A percentile compares a stretch with the other conserved stretches of the same genome.
Evolutionary conservation across 2,329 filamentous ascomycete genomes (phyloP).

Genomic region (Xylariaceae sp.): DNA sequence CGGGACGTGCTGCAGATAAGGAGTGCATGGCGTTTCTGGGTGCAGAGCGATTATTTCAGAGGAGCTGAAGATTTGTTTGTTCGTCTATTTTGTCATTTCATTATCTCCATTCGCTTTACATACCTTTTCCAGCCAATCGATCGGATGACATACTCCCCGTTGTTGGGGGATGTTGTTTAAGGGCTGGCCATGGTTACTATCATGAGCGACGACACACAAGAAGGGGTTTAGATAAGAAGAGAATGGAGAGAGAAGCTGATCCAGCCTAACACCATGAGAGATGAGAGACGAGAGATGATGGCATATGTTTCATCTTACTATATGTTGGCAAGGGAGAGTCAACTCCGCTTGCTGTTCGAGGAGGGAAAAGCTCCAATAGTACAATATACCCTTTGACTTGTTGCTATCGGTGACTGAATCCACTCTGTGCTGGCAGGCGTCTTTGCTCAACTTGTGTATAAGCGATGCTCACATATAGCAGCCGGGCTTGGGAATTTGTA

Average conservation of each 20-base stretch:
- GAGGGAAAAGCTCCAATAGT: background rate
- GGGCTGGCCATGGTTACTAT: background rate
- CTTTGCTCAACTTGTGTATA: no score
- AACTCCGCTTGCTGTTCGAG: background rate
- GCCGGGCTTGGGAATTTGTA: no score
- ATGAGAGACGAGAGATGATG: conserved; percentile 23
- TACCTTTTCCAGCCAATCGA: background rate
- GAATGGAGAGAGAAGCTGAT: background rate
- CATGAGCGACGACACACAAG: background rate
- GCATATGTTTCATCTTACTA: conserved; percentile 3
- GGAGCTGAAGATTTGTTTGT: conserved; percentile 16
- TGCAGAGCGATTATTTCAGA: conserved; percentile 35
- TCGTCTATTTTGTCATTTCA: background rate
- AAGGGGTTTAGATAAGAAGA: background rate
- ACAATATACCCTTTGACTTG: conserved; percentile 26
- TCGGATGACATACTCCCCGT: background rate
- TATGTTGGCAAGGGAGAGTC: background rate
- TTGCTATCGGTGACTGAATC: conserved; percentile 5
- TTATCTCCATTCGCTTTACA: conserved; percentile 10
- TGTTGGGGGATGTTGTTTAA: background rate
- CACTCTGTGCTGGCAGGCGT: no score
- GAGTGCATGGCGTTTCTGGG: conserved; percentile 23
- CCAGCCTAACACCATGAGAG: conserved; percentile 6
- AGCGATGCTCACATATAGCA: no score
- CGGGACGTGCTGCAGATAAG: conserved; percentile 2